Base-by-base conservation (phyloP, 371 early-diverging fungal genomes). In the Rhizomucor miehei region DNA sequence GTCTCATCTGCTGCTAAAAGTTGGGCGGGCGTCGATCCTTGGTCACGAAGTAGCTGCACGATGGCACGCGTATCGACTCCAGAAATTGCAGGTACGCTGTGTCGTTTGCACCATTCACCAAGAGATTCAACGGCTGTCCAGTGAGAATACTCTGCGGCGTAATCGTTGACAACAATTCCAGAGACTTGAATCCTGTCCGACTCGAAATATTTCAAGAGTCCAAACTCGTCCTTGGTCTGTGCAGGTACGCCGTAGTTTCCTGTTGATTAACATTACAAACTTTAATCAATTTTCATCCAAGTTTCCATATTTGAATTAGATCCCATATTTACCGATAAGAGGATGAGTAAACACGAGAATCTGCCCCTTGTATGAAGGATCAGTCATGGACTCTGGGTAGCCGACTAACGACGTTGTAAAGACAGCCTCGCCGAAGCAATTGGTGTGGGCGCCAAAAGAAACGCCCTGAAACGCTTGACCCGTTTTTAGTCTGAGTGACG, bases 301-400 rank as follows among this genome's bases (percentile, higher is more conserved):
- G 54, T 53, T 45, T 53, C 17, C 23, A 21, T 55, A 1, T 16
- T 24, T 36, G n/a, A n/a, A n/a, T n/a, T n/a, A n/a, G n/a, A n/a
- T n/a, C n/a, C n/a, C n/a, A n/a, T n/a, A n/a, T 44, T 17, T 76
- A 53, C 96, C 98, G 62, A 96, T 81, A 43, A 97, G 75, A 17
- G 98, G 98, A 74, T 91, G 93, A 59, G 98, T 96, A 44, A 96
- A 81, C 24, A 95, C 94, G 36, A 97, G 77, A 60, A 97, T 91
- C 81, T 97, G 95, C n/a, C 95, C 96, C 47, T 88, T 81, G 73
- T 95, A 95, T 19, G 93, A 93, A 21, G 96, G 96, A 75, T 97
- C 96, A 4, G 96, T 96, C 76, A 96, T 82, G 34, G 95, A 92
- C 75, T 97, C 96, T 14, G 94, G 92, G 69, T 96, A 97, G 38